These are phyloP conservation scores for Candida dendrica DNA, from an alignment of 805 yeast species.

Conservation along the genomic window DNA sequence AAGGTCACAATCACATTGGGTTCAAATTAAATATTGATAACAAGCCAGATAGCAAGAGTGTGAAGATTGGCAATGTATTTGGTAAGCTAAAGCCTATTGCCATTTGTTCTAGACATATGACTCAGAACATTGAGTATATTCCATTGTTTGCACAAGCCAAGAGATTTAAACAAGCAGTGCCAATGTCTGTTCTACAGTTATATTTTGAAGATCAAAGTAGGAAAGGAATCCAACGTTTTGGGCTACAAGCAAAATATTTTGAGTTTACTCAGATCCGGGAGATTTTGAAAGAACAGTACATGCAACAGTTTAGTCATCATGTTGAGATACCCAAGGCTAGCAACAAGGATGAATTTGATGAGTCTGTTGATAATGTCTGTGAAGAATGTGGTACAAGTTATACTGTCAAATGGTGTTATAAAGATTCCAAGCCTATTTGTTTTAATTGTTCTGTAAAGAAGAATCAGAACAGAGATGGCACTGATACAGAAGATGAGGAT, in stretches of 20 bases:
- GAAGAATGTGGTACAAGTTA: constrained; percentile 1
- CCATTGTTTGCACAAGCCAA: constrained; percentile 19
- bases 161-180: constrained; percentile 7
- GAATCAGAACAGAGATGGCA: background rate
- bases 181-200: constrained; percentile 10
- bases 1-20: constrained; percentile 40
- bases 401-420: constrained; percentile 1
- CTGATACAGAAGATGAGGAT: background rate
- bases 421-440: background rate
- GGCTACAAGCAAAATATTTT: background rate
- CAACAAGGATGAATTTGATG: no score
- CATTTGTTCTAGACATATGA: constrained; percentile 34
- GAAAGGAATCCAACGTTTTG: background rate
- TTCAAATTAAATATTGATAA: constrained; percentile 27
- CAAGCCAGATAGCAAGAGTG: constrained; percentile 15
- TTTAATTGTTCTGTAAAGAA: background rate
- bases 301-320: background rate
- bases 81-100: constrained; percentile 40
- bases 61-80: constrained; percentile 13
- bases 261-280: background rate
- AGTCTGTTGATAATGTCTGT: background rate
- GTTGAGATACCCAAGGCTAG: background rate
- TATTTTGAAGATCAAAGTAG: constrained; percentile 12
- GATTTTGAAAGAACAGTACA: background rate
- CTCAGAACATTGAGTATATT: constrained; percentile 11